Conservation (phyloP, 352 stramenopile genomes). For the Plasmopara muralis region DNA sequence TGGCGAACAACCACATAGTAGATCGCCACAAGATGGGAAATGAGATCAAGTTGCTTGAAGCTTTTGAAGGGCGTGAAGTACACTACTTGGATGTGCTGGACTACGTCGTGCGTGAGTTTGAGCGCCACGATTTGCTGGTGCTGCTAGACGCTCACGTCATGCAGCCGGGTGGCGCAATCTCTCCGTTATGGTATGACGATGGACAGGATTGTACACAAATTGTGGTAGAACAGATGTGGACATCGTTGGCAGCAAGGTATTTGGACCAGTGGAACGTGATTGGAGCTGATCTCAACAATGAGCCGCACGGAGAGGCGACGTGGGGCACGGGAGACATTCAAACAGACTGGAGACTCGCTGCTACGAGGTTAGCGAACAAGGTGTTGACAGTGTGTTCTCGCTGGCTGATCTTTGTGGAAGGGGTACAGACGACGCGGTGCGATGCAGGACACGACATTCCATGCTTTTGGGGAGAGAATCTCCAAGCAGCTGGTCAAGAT, state of each 20-base stretch:
- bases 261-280: conserved; percentile 37
- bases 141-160: conserved; percentile 50
- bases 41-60: conserved; percentile 22
- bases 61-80: conserved; percentile 26
- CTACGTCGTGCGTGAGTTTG: conserved; percentile 32
- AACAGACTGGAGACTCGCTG: conserved; percentile 46
- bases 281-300: conserved; percentile 50
- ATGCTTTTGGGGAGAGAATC: conserved; percentile 52
- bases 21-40: conserved; percentile 44
- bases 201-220: conserved; percentile 12
- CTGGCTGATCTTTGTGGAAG: conserved; percentile 56
- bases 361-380: conserved; percentile 17
- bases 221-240: conserved; percentile 30
- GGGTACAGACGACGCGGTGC: conserved; percentile 32
- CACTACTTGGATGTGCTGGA: conserved; percentile 52
- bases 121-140: conserved; percentile 29
- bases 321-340: conserved; percentile 33
- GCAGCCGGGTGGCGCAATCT: conserved; percentile 28
- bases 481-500: conserved; percentile 22
- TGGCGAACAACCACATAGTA: conserved; percentile 27
- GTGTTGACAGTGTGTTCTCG: conserved; percentile 27
- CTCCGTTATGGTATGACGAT: conserved; percentile 39
- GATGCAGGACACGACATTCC: conserved; percentile 22
- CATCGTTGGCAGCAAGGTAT: conserved; percentile 30
- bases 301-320: conserved; percentile 40